These are phyloP conservation scores for Aegilops bicornis DNA, from an alignment of 176 grass and related monocot genomes.

Conservation along the genomic window DNA sequence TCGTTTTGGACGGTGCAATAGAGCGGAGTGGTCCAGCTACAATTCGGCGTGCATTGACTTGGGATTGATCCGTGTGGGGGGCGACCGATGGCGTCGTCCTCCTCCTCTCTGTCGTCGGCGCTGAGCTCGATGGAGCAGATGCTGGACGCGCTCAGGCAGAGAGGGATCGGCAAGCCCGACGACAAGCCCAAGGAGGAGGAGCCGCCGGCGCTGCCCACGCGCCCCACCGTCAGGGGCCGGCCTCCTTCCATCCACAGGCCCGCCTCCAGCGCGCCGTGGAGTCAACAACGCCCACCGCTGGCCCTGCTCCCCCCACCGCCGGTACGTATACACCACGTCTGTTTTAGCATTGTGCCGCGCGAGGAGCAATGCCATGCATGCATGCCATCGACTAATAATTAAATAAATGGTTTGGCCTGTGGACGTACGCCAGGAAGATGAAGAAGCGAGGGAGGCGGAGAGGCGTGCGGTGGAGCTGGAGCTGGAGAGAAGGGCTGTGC, in stretches of 20 bases:
- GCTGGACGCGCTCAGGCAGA: conserved; percentile 55
- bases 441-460: background rate
- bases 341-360: background rate
- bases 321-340: background rate
- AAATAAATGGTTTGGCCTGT: background rate
- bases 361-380: background rate
- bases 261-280: background rate
- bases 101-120: conserved; percentile 23
- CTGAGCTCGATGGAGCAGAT: conserved; percentile 63
- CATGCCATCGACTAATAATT: background rate
- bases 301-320: background rate
- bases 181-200: conserved; percentile 43
- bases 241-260: conserved; percentile 27
- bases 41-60: background rate
- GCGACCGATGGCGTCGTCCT: conserved; percentile 13
- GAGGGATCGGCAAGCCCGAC: conserved; percentile 42
- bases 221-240: conserved; percentile 38
- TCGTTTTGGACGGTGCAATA: background rate
- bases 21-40: background rate
- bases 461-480: conserved; percentile 3
- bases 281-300: background rate
- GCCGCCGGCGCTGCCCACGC: conserved; percentile 42
- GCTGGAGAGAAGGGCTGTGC: conserved; percentile 26
- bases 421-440: conserved; percentile 19
- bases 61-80: background rate